Base-by-base conservation (phyloP, 2,329 filamentous ascomycete genomes). In the Domatiomyces globalis region DNA sequence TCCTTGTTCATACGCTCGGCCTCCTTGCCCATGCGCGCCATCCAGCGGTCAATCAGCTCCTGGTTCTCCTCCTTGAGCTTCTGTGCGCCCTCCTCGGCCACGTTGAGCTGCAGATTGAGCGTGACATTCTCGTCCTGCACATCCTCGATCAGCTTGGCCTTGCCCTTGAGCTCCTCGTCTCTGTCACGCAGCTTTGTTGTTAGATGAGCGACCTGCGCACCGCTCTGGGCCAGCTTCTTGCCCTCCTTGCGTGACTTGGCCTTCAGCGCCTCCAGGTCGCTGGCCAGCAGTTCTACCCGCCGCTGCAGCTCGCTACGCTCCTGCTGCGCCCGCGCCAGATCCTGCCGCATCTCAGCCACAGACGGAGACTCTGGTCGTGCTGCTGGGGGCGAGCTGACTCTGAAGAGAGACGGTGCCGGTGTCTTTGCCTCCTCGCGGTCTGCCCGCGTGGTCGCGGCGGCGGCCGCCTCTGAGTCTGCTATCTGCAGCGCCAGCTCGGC, bases 121-220 rank as follows among this genome's bases (percentile, higher is more conserved):
- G 87, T 83, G 48, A 94, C 82, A 68, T 95, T 83, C 67, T 98
- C 92, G 67, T 95, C 89, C 69, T 96, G 90, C 49, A 95, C 83
- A 62, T 90, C 79, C 77, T 88, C 84, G 2, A 94, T 76, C 57
- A 95, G 71, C 65, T 89, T 87, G 29, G 81, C 80, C 72, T 95
- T 95, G 53, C 81, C 86, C 51, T 76, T 78, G 29, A 95, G 69
- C 71, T 96, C 92, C 61, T 94, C 86, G 55, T 94, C 87, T 27
- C 85, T 74, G 66, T 95, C 90, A 56, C 79, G 81, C 43, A 94
- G 70, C 56, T 82, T 82, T 43, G 80, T 75, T 48, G 78, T 73
- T 17, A 92, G 70, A 1, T 73, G 67, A 17, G 75, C 73, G 33
- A 79, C 77, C 61, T 88, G 81, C 20, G 73, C 69, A 18, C 80